Evolutionary conservation across 2,329 filamentous ascomycete species (phyloP), one percentile per base, ranked within the genome.

Genomic region (Fusarium multiceps): DNA sequence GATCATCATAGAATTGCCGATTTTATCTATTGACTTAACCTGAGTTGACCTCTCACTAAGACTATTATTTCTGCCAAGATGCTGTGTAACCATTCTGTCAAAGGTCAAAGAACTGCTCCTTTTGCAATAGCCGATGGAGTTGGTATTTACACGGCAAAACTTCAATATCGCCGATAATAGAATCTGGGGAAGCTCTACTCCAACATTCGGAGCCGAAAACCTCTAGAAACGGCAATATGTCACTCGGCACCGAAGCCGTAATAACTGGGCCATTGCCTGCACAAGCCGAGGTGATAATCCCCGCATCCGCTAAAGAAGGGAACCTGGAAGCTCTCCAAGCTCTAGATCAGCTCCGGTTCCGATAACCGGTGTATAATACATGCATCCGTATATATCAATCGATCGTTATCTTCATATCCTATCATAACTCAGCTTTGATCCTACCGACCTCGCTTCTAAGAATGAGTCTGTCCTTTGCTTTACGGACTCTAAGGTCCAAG

Each of bases 391-490:
- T 32, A n/a, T 60, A 40, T 41, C 49, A 49, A 48, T 56, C 32
- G 30, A 28, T 41, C 30, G 28, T 25, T 49, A 27, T 20, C 32
- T 25, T 30, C 34, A 60, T 57, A 27, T 34, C 46, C 37, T n/a
- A 47, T 55, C 20, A 21, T 10, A 48, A 18, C 28, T 57, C 53
- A 41, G 47, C 45, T 28, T 57, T 30, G 7, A n/a, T 47, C 32
- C 27, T 59, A 34, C 27, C 23, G 37, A 66, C n/a, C 3, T 21
- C 20, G 50, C n/a, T 25, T 21, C 14, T 13, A 20, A 58, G 41
- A 16, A 75, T 75, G 72, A 72, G 57, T 48, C 40, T 68, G 34
- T 72, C 50, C 23, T 49, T 58, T 55, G 51, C 71, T 55, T 27
- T 67, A 27, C 71, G 71, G 63, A 50, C 71, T 40, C 28, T 74